Evolutionary conservation across 495 filamentous ascomycete species (phyloP).

Genomic region (Neurospora sp.): DNA sequence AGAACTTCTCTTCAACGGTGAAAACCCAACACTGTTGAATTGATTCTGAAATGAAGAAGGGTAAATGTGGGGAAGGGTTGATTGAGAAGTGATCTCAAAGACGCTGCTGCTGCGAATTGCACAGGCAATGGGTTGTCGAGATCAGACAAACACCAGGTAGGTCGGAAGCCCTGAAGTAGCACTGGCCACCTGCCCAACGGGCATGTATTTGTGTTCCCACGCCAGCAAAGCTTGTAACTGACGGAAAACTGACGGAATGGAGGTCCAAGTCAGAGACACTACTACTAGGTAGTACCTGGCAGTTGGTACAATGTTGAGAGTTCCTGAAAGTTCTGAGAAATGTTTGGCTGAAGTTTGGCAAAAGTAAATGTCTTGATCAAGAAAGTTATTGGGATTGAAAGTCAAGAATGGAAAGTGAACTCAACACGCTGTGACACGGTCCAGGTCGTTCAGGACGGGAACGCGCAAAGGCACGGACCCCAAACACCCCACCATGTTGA

Average conservation of each 20-base stretch:
- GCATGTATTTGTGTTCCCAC: not conserved
- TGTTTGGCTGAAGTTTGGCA: not conserved
- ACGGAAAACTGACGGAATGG: not conserved
- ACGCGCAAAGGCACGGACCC: not conserved
- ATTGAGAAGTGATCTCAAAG: not conserved
- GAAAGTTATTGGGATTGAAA: not conserved
- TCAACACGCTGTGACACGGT: not conserved
- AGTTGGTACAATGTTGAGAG: not conserved
- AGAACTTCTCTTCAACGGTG: not conserved
- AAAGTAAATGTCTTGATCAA: not conserved
- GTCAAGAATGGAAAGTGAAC: not conserved
- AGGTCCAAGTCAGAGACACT: not conserved
- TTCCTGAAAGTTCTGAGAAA: not conserved
- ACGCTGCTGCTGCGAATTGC: too few relatives aligned
- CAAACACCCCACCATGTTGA: not conserved
- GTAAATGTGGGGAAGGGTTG: not conserved
- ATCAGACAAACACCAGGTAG: not conserved
- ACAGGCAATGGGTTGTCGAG: not conserved
- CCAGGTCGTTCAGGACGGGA: not conserved
- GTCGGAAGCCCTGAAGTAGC: not conserved
- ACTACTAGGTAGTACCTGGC: not conserved
- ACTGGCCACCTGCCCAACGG: not conserved
- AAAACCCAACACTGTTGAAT: not conserved
- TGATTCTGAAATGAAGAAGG: not conserved
- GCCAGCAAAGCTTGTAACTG: not conserved